phyloP scores from a whole-genome alignment of 768 basidiomycete genomes.

The Trametes maxima region DNA sequence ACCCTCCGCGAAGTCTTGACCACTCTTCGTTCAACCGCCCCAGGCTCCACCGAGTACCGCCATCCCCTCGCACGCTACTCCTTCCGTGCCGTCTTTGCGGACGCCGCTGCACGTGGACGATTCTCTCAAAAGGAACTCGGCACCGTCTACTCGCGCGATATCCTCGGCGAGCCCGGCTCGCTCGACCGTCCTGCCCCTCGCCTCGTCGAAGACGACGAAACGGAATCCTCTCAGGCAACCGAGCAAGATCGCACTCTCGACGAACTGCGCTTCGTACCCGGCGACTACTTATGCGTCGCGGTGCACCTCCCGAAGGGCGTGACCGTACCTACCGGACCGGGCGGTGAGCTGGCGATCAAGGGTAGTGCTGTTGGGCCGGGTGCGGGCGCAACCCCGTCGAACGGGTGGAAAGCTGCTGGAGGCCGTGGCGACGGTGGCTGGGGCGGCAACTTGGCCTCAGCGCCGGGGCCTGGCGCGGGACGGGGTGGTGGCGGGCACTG shows the following conservation, averaged over 20 bases:
- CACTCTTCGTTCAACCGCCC: constrained; percentile 71
- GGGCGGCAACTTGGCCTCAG: constrained; percentile 42
- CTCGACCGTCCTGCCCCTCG: constrained; percentile 59
- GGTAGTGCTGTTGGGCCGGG: constrained; percentile 43
- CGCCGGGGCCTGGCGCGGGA: constrained; percentile 39
- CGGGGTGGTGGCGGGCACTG: constrained; percentile 66
- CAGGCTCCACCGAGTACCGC: constrained; percentile 68
- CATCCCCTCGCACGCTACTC: constrained; percentile 83
- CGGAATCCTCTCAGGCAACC: constrained; percentile 10
- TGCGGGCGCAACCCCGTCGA: constrained; percentile 40
- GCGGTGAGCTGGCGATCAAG: constrained; percentile 57
- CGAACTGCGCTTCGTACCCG: constrained; percentile 77
- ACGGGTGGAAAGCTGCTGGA: constrained; percentile 37
- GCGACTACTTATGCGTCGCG: constrained; percentile 77
- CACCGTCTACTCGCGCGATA: constrained; percentile 80
- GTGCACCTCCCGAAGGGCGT: constrained; percentile 72
- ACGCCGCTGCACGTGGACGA: constrained; percentile 68
- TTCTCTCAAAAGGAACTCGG: constrained; percentile 81
- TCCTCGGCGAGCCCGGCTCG: constrained; percentile 77
- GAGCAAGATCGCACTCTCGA: constrained; percentile 66
- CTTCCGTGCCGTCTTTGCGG: constrained; percentile 80
- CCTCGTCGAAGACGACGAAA: constrained; percentile 54
- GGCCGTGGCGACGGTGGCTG: constrained; percentile 49
- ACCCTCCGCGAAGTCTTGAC: constrained; percentile 79
- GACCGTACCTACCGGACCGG: constrained; percentile 41